Conservation (phyloP, 306 rosid species). For the Trifolium subterraneum region DNA sequence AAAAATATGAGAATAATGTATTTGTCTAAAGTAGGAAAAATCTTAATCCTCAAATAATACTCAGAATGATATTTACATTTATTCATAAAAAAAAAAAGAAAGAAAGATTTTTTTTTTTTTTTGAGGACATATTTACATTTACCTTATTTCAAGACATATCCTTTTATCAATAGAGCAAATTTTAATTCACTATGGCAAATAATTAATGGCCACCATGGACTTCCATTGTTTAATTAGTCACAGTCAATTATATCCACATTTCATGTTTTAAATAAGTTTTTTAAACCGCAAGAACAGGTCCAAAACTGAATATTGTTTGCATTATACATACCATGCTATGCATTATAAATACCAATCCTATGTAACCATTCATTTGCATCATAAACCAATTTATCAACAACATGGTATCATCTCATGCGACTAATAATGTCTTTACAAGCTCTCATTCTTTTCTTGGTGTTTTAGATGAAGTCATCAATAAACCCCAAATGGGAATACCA, state of each 20-base stretch:
- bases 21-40: too few relatives aligned
- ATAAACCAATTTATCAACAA: background rate
- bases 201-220: background rate
- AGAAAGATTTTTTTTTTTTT: too few relatives aligned
- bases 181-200: background rate
- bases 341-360: conserved; percentile 6
- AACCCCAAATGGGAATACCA: conserved; percentile 45
- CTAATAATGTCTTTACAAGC: conserved; percentile 21
- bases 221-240: conserved; percentile 19
- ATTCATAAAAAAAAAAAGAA: too few relatives aligned
- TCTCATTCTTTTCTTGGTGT: conserved; percentile 49
- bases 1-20: too few relatives aligned
- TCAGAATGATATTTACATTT: too few relatives aligned
- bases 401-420: conserved; percentile 38
- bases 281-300: background rate
- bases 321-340: background rate
- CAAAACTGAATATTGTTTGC: background rate
- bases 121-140: too few relatives aligned
- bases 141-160: too few relatives aligned
- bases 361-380: background rate
- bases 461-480: conserved; percentile 33
- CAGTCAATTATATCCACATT: conserved; percentile 14
- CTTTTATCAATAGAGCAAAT: too few relatives aligned
- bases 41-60: too few relatives aligned
- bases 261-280: background rate